These are phyloP conservation scores for Populus nigra DNA, from an alignment of 345 rosid genomes.

Conservation along the genomic window DNA sequence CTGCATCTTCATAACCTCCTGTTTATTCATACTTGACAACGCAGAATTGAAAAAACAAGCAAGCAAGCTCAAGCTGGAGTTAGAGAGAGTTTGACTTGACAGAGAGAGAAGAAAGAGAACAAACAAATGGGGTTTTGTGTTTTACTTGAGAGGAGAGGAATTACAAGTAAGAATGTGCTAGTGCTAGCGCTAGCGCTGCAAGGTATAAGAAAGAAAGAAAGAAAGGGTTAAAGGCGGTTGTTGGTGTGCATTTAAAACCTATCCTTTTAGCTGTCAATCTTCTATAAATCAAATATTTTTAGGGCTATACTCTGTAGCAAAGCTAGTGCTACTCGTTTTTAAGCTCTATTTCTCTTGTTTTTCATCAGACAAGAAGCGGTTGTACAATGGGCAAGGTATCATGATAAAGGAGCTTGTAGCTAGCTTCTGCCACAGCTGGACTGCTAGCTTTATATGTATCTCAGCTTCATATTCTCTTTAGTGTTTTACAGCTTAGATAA, in stretches of 20 bases:
- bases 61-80: neutral
- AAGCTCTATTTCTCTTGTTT: neutral
- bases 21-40: slow-evolving; percentile 52
- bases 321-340: neutral
- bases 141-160: slow-evolving; percentile 2
- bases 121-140: neutral
- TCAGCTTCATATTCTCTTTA: neutral
- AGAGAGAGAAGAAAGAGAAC: slow-evolving; percentile 13
- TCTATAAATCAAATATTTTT: neutral
- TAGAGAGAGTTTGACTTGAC: neutral
- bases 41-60: neutral
- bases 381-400: slow-evolving; percentile 16
- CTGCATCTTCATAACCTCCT: slow-evolving; percentile 77
- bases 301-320: neutral
- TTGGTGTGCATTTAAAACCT: slow-evolving; percentile 27
- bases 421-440: neutral
- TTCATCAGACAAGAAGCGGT: neutral
- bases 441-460: neutral
- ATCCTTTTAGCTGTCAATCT: neutral
- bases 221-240: slow-evolving; percentile 38
- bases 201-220: slow-evolving; percentile 5
- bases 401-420: neutral
- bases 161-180: slow-evolving; percentile 3
- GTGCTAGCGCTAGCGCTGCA: neutral
- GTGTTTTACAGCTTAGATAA: neutral